Evolutionary conservation across 75 land plant species (phyloP), one percentile per base, ranked within the genome.

Genomic region (Cunninghamia lanceolata): DNA sequence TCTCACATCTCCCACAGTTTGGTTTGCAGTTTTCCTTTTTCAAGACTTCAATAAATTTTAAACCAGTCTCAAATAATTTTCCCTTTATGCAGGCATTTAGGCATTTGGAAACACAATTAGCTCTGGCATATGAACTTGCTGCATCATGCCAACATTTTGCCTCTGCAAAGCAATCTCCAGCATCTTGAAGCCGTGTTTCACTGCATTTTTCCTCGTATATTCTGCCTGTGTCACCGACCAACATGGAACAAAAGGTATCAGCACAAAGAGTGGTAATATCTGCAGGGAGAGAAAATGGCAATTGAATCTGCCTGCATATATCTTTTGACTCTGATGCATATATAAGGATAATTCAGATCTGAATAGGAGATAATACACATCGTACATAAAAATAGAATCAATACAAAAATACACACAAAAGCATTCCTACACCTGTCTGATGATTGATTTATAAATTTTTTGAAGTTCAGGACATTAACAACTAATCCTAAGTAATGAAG

Each of bases 111-210:
- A 91, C 77, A 83, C 79, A 87, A 30, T 86, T 87, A 5, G 83
- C 93, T 68, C 81, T 89, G 8, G 87, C 87, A 86, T 92, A 95
- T 15, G 86, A 93, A 46, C 88, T 88, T 39, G 94, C 95, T 76
- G 95, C 95, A 36, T 82, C 85, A 30, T 87, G 46, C 87, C 89
- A 92, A 38, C 86, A 83, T 71, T 86, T 88, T 25, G 94, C 95
- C 80, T 77, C 50, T 45, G 39, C 52, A 87, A 94, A 95, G 78
- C 96, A 95, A 42, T 95, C 89, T 5, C 93, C 96, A 32, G 95
- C 95, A 63, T 88, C 86, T 71, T 87, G 88, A 9, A 92, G 85
- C 70, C 59, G 82, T n/a, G 89, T 81, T 53, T 86, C 79, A 32
- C 90, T 90, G 81, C 93, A 92, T 83, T 87, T 87, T 56, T 92